These are phyloP conservation scores for Aspergillus quadricinctus DNA, from an alignment of 2,329 filamentous ascomycete species.

Conservation along the genomic window DNA sequence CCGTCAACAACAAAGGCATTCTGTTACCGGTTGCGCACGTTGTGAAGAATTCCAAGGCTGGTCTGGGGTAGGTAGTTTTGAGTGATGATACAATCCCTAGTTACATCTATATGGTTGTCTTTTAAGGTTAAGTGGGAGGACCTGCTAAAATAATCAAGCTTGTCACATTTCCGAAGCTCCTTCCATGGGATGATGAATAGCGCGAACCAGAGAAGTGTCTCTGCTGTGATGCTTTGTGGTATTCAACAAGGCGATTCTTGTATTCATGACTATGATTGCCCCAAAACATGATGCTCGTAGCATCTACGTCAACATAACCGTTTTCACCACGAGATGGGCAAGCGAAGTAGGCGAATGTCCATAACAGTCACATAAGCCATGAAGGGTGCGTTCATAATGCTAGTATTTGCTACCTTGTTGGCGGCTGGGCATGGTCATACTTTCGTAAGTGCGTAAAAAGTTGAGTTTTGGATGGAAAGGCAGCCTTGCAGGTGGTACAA, in stretches of 20 bases:
- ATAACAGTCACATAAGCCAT: neutral
- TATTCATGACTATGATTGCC: neutral
- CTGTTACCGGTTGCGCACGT: constrained; percentile 79
- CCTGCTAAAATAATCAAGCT: neutral
- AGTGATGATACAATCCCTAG: neutral
- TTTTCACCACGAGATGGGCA: neutral
- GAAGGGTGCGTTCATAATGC: neutral
- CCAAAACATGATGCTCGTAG: neutral
- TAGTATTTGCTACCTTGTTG: neutral
- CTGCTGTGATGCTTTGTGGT: neutral
- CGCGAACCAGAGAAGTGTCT: neutral
- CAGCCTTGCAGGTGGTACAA: constrained; percentile 73
- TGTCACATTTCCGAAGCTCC: neutral
- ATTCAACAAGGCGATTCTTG: neutral
- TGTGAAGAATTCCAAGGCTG: constrained; percentile 80
- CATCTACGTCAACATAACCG: neutral
- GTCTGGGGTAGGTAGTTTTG: constrained; percentile 56
- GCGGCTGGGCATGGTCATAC: constrained; percentile 58
- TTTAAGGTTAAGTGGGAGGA: neutral
- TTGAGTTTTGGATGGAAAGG: constrained; percentile 69
- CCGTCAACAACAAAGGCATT: constrained; percentile 80
- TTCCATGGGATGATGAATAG: neutral
- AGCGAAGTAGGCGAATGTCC: neutral
- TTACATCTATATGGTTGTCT: neutral
- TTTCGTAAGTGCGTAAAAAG: constrained; percentile 71